Base-by-base conservation (phyloP, 2,329 filamentous ascomycete genomes). In the Hymenoscyphus repandus region DNA sequence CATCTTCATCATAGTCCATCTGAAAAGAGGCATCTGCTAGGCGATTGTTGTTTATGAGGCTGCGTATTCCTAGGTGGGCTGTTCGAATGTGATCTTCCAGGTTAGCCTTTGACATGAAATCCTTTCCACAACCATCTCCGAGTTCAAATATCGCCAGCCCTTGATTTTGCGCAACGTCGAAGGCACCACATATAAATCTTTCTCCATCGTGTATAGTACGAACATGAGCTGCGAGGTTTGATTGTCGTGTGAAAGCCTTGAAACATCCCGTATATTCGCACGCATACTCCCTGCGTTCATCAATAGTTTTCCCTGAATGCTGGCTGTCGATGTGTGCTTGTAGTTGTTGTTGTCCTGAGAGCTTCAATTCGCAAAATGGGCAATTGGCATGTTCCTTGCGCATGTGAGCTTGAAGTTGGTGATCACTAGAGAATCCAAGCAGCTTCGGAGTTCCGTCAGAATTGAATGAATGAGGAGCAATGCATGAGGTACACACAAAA, bases 61-160 rank as follows among this genome's bases (percentile, higher is more conserved):
- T 71, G 10, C 67, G 69, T 18, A 80, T 70, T n/a, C 83, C 82
- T 22, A 96, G 73, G 66, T 97, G 92, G 18, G 88, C 79, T 43
- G 86, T 90, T 17, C 88, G 83, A 40, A 96, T 77, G 65, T 97
- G 92, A 58, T 93, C 86, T 66, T 92, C 87, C 0, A 96, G 76
- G 30, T 82, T 83, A 15, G 81, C 78, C 67, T 95, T 96, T 54
- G 85, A 87, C 52, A 80, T 79, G 63, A 95, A 93, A 33, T 78
- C 78, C 54, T 82, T 79, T 2, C 85, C 87, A 63, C 92, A 97
- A 13, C 85, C 88, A 45, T 82, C 75, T 9, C 76, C 69, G 18
- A 76, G 77, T 50, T 79, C 73, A 86, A 90, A 95, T 5, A 69
- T 73, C 9, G 72, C 69, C 1, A 93, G 70, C 40, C 80, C 81